Base-by-base conservation (phyloP, 1,284 basidiomycete genomes). In the Ustilago hordei region DNA sequence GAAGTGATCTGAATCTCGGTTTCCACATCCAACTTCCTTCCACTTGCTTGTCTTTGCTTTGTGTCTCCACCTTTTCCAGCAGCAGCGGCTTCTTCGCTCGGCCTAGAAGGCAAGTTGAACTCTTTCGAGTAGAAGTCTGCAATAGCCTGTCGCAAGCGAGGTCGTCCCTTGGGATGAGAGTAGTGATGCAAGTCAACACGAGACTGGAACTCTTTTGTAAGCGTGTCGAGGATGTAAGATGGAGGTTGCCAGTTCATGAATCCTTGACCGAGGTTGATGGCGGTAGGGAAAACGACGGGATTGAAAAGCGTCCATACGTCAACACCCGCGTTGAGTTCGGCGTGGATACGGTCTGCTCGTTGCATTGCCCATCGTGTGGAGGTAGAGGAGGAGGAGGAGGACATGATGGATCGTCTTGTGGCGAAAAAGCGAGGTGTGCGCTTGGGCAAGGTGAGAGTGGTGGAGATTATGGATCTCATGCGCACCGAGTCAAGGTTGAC, bases 1-100 rank as follows among this genome's bases (percentile, higher is more conserved):
- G 95, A 95, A 0, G 95, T 96, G 48, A 99, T 92, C 43, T 95
- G 88, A 55, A 99, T 95, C 86, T 99, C 95, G 0, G 90, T 90
- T 80, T 98, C 94, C 9, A 92, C 89, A 82, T 95, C 91, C 34
- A 99, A 89, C 17, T 91, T 89, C 60, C 93, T 89, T 8, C 90
- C 89, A 34, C 85, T 85, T 1, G 50, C 54, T 5, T 59, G 38
- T 8, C 81, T 50, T 63, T 84, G 80, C 31, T 73, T 63, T 11
- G 70, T 70, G 23, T 66, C 62, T 23, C 34, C 43, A 4, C 31
- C 64, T 3, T 67, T 45, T 7, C n/a, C 19, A 19, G 43, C 17
- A 7, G 13, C 79, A 0, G 70, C 74, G 35, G 80, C 82, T 45
- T 79, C 82, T 19, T 74, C 75, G 3, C 43, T 48, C 6, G 53